These are phyloP conservation scores for Colletotrichum cereale DNA, from an alignment of 2,329 filamentous ascomycete species.

Conservation along the genomic window DNA sequence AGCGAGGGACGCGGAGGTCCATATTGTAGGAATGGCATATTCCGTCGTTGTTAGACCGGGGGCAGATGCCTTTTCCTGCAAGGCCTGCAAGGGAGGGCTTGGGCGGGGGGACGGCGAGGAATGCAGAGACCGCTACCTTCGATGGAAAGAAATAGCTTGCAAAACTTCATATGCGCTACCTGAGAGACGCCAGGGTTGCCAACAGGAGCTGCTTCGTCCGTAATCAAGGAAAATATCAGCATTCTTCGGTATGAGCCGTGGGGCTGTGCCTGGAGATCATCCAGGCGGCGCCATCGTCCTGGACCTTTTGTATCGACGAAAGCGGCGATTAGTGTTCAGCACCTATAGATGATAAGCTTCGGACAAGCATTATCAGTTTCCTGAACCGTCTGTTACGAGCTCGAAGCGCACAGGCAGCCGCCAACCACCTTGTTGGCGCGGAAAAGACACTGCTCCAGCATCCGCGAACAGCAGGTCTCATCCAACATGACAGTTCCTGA, in stretches of 20 bases:
- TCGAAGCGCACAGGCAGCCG: not conserved
- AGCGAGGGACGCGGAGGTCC: too few relatives aligned
- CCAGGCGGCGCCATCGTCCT: not conserved
- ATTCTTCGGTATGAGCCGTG: conserved; percentile 26
- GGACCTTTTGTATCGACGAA: conserved; percentile 10
- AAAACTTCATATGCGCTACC: not conserved
- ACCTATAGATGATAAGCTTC: not conserved
- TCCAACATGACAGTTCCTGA: not conserved
- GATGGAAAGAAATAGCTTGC: not conserved
- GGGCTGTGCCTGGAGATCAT: conserved; percentile 18
- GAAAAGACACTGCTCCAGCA: not conserved
- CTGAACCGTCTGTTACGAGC: not conserved
- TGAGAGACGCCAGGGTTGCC: too few relatives aligned
- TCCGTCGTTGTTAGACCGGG: not conserved
- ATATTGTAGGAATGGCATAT: not conserved
- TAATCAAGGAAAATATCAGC: not conserved
- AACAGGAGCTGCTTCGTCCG: not conserved
- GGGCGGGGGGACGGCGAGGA: conserved; percentile 6
- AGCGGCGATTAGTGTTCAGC: not conserved
- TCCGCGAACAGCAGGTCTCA: conserved; percentile 14
- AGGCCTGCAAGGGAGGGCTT: not conserved
- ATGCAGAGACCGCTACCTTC: not conserved
- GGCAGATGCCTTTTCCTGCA: not conserved
- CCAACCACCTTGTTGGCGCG: not conserved
- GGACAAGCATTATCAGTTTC: not conserved